These are phyloP conservation scores for Aureobasidium vineae DNA, from an alignment of 2,329 filamentous ascomycete genomes.

Conservation along the genomic window DNA sequence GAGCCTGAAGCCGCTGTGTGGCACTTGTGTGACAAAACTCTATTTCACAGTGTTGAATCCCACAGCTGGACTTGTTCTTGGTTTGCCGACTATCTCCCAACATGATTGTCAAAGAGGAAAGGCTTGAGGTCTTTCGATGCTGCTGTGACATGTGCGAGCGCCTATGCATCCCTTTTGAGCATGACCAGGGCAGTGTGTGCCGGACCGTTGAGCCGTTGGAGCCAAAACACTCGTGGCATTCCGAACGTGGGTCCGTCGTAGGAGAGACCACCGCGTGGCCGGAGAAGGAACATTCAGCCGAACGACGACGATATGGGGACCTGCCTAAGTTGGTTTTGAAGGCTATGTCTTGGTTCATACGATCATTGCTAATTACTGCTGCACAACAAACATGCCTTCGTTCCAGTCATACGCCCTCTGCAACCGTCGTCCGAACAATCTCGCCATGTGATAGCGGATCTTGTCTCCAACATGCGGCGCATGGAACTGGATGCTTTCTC, in stretches of 20 bases:
- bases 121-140: background rate
- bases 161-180: background rate
- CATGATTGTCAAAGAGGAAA: background rate
- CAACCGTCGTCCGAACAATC: conserved; percentile 50
- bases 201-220: background rate
- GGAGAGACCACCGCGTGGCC: background rate
- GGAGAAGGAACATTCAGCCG: background rate
- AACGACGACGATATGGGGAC: background rate
- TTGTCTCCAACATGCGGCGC: conserved; percentile 57
- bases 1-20: background rate
- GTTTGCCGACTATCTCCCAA: background rate
- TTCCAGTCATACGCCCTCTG: conserved; percentile 53
- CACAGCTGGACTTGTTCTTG: background rate
- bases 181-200: background rate
- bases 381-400: conserved; percentile 46
- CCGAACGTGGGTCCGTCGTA: background rate
- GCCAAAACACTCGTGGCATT: background rate
- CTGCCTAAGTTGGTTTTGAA: background rate
- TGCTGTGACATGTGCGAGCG: background rate
- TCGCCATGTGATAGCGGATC: conserved; percentile 48
- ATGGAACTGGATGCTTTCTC: conserved; percentile 57
- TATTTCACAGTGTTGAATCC: background rate
- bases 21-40: background rate
- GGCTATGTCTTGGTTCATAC: background rate
- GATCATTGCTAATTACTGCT: background rate